Evolutionary conservation across 1,284 basidiomycete species (phyloP), one percentile per base, ranked within the genome.

Genomic region (Vanrija sp.): DNA sequence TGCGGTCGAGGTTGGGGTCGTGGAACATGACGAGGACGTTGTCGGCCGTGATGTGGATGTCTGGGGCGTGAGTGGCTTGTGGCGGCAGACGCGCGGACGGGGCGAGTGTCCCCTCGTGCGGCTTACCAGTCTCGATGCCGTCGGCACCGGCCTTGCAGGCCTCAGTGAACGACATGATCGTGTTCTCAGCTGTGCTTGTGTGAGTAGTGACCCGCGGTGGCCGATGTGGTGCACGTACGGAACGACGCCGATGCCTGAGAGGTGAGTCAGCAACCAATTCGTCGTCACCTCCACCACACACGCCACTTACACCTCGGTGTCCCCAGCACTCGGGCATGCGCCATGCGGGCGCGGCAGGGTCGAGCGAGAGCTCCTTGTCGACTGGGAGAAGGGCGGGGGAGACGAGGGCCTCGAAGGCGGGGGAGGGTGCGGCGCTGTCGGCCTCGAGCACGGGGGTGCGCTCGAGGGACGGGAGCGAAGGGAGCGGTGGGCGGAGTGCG

Each of bases 1-100:
- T 84, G 19, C 83, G 73, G 49, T 78, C 78, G 10, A 83, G 66
- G 38, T 72, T 84, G 12, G 91, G 89, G 76, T 98, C 94, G 74
- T 97, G 93, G 78, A 95, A 96, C 90, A 98, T 93, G 60, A 98
- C 78, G 47, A 98, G 88, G 48, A 91, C 85, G 67, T 86, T 82
- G 79, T 98, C 95, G 63, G 83, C 78, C 49, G 94, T 94, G 71
- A 97, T 88, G 77, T 98, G 95, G 64, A 98, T 92, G 83, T 98
- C 94, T 93, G 83, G 34, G 34, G 34, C 34, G 34, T 34, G 12
- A 34, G 34, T 34, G 9, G 34, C 34, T 16, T 9, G 34, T 51
- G 43, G 53, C 48, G n/a, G 38, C n/a, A 67, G 45, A 18, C 10
- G 28, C 28, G 23, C 18, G 2, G 21, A 23, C 21, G 21, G 21